Conservation (phyloP, 345 rosid species). For the Gynandropsis gynandra region DNA sequence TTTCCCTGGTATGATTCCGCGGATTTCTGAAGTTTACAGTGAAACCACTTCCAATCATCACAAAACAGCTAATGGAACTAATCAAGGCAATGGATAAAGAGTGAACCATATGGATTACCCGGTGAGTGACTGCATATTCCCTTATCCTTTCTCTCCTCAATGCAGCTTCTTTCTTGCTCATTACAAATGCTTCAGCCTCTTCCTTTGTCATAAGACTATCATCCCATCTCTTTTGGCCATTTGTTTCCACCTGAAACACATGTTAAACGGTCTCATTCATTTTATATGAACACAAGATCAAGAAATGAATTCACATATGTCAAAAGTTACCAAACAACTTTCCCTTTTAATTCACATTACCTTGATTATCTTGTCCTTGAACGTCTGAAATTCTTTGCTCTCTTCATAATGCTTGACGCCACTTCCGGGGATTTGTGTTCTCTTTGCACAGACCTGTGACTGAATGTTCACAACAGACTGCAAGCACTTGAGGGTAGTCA, state of each 20-base stretch:
- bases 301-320: neutral
- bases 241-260: conserved; percentile 50
- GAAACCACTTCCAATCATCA: conserved; percentile 8
- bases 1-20: conserved; percentile 66
- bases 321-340: neutral
- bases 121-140: conserved; percentile 54
- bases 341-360: conserved; percentile 14
- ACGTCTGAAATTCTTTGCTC: conserved; percentile 33
- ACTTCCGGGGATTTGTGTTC: conserved; percentile 38
- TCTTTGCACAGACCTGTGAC: conserved; percentile 51
- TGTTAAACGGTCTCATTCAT: too few relatives aligned
- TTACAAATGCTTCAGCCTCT: conserved; percentile 51
- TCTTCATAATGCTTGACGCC: conserved; percentile 34
- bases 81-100: neutral
- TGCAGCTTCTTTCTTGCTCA: conserved; percentile 68
- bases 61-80: conserved; percentile 10
- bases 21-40: conserved; percentile 47
- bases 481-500: conserved; percentile 67
- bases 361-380: conserved; percentile 54
- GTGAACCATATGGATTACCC: conserved; percentile 36
- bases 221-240: conserved; percentile 70
- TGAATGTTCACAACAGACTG: conserved; percentile 80
- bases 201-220: conserved; percentile 74
- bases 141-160: conserved; percentile 56
- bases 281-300: neutral